Base-by-base conservation (phyloP, 441 rosid genomes). In the Gossypium trilobum region DNA sequence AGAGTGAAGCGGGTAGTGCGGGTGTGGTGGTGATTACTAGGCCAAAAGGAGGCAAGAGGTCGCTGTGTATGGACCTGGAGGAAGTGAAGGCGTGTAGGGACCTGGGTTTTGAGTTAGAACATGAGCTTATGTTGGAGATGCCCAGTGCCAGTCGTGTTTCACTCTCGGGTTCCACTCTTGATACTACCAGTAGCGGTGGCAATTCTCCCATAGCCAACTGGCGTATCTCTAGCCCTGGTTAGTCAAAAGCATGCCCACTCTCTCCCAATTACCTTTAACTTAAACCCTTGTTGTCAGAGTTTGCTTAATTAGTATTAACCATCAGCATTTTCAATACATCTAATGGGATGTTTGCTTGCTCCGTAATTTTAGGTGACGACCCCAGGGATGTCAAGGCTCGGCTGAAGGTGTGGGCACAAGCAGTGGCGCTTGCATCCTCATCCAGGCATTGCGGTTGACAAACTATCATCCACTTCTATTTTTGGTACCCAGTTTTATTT, bases 381-480 rank as follows among this genome's bases (percentile, higher is more conserved):
- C 99, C 99, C 1, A 78, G 87, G 70, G 97, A 94, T 74, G 99
- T 94, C n/a, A 94, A 94, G 84, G 97, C 97, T 42, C 81, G 99
- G 79, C 82, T 94, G 39, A 94, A 88, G 82, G 93, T 88, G 29
- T 94, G 99, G 99, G 99, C 97, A 73, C 99, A 94, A 77, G 92
- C 95, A 1, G 99, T 94, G 77, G 99, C 97, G 3, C 78, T 92
- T 57, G 91, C 87, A 52, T 90, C 97, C n/a, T 42, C 95, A 2
- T 77, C 95, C 59, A 79, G 83, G 71, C 79, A 80, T 57, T 72
- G 70, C 77, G 3, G 54, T 74, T 80, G 74, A 81, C 77, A 65
- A 14, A 10, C 20, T 10, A 25, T 2, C 4, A n/a, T 33, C 13
- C 5, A 23, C 33, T 44, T 44, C 13, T 62, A 10, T 42, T 67